Evolutionary conservation across 257 asterid species (phyloP), one percentile per base, ranked within the genome.

Genomic region (Capsicum rhomboideum): DNA sequence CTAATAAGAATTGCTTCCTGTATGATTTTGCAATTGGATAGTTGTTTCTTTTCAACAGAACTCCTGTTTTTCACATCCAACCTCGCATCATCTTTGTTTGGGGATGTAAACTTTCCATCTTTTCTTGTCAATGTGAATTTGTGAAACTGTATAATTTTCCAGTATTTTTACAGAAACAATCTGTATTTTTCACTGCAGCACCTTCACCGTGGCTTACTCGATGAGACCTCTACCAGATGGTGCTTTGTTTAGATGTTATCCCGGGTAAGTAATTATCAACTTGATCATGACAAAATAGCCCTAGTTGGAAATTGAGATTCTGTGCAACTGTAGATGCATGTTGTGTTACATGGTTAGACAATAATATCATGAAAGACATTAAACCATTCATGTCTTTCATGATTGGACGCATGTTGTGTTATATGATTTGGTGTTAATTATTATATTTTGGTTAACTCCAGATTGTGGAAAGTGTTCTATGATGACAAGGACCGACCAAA

Each of bases 201-300:
- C 90, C 55, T 96, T 94, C 75, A 91, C 98, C 0, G 86, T 84
- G 44, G 98, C 89, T 85, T 96, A 96, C 93, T 96, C 98, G 2
- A 94, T 96, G 99, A 92, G 90, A 87, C 99, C 99, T 85, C 92
- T 94, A 74, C 90, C 90, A 28, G 74, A 90, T 26, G 99, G 99
- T 83, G 99, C 98, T 37, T 97, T 96, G 49, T 96, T 96, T 84
- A 91, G 98, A 91, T 93, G 96, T 83, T 96, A 93, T 87, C 99
- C 99, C 8, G 97, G 94, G 99, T 96, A 89, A 92, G 93, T 79
- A 83, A 69, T 82, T 18, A 10, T 21, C 37, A 67, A 50, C 82
- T 75, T 72, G 55, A 79, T 49, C 78, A 34, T 56, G 56, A 64
- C 83, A 49, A 21, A 23, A 37, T 9, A 37, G 16, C 11, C 21